Conservation (phyloP, 2,329 filamentous ascomycete genomes). For the Beauveria australis region DNA sequence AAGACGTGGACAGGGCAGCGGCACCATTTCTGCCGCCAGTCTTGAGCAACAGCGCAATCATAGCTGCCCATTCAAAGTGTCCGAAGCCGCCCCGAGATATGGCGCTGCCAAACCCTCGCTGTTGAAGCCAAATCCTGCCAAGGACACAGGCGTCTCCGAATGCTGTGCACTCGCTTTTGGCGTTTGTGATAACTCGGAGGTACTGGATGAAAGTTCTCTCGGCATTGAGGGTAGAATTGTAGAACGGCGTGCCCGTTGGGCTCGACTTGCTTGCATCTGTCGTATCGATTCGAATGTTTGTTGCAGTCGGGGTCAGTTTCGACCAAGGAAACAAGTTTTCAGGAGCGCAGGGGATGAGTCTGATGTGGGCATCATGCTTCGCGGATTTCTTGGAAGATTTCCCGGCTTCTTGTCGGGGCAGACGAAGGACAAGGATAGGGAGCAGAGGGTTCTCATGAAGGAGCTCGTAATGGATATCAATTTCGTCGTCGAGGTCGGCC, state of each 20-base stretch:
- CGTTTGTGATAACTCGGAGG: slow-evolving; percentile 64
- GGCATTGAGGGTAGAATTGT: slow-evolving; percentile 77
- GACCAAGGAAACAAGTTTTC: slow-evolving; percentile 59
- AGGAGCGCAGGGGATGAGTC: slow-evolving; percentile 68
- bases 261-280: slow-evolving; percentile 34
- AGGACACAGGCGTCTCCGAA: slow-evolving; percentile 81
- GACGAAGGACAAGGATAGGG: slow-evolving; percentile 51
- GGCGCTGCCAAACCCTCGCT: slow-evolving; percentile 68
- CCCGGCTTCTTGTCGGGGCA: slow-evolving; percentile 14
- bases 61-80: slow-evolving; percentile 80
- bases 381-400: slow-evolving; percentile 20
- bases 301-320: slow-evolving; percentile 63
- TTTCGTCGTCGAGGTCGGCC: slow-evolving; percentile 41
- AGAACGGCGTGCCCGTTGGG: slow-evolving; percentile 62
- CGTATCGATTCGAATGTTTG: slow-evolving; percentile 55
- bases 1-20: slow-evolving; percentile 65
- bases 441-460: slow-evolving; percentile 69
- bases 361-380: slow-evolving; percentile 49
- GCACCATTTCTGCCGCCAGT: slow-evolving; percentile 66
- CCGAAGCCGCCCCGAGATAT: slow-evolving; percentile 79
- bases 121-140: slow-evolving; percentile 80
- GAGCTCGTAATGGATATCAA: slow-evolving; percentile 55
- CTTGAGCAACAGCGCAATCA: slow-evolving; percentile 72
- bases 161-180: slow-evolving; percentile 58
- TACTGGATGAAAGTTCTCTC: slow-evolving; percentile 69